Conservation (phyloP, 2,329 filamentous ascomycete genomes). For the Aureobasidium sp. region DNA sequence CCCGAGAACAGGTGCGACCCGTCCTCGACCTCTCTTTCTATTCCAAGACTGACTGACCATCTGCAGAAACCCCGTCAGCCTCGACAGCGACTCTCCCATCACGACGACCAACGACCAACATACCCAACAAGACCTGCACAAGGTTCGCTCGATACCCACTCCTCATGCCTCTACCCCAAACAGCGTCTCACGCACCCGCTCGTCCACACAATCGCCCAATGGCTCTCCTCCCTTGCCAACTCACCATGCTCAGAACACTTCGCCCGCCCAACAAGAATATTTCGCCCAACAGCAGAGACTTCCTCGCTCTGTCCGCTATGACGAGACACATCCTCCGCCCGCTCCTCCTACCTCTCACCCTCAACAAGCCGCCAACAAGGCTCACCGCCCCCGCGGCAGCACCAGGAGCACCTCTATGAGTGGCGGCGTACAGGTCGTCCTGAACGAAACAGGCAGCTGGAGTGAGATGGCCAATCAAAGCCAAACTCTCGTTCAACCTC, state of each 20-base stretch:
- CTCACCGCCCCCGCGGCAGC: conserved; percentile 48
- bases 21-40: neutral
- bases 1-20: conserved; percentile 57
- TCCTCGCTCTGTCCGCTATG: conserved; percentile 26
- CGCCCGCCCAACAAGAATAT: conserved; percentile 22
- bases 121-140: conserved; percentile 13
- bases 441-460: conserved; percentile 87
- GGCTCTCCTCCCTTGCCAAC: conserved; percentile 40
- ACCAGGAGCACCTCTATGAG: conserved; percentile 68
- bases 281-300: conserved; percentile 20
- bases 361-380: conserved; percentile 22
- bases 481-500: conserved; percentile 55
- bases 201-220: conserved; percentile 41
- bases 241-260: conserved; percentile 12
- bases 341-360: conserved; percentile 23
- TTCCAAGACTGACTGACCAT: neutral
- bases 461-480: conserved; percentile 82
- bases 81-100: neutral
- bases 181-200: conserved; percentile 34
- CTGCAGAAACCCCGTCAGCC: conserved; percentile 18
- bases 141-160: conserved; percentile 25
- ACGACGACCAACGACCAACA: neutral
- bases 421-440: conserved; percentile 82
- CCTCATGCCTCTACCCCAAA: conserved; percentile 33
- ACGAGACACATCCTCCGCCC: conserved; percentile 21